A percentile compares a stretch with the other conserved stretches of the same genome.
Evolutionary conservation across 2,329 filamentous ascomycete species (phyloP).

Genomic region (Dothiorella sarmentorum): DNA sequence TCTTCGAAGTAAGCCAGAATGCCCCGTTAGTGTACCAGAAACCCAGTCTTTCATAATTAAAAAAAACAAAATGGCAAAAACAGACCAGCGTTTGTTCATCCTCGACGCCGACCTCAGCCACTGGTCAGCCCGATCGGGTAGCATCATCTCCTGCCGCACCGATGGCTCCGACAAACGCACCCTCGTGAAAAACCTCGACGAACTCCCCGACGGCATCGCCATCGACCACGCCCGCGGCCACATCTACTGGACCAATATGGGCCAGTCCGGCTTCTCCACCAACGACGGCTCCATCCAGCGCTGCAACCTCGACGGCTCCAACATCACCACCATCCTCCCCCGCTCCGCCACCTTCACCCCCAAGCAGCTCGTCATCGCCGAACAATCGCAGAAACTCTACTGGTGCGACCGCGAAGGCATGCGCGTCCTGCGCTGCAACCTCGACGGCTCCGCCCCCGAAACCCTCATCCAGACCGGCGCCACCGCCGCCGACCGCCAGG

Average conservation of each 20-base stretch:
- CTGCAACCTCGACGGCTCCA: slow-evolving; percentile 49
- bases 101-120: slow-evolving; percentile 20
- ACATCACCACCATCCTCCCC: slow-evolving; percentile 44
- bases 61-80: not conserved
- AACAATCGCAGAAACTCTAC: slow-evolving; percentile 33
- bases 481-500: slow-evolving; percentile 26
- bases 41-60: no score
- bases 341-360: slow-evolving; percentile 49
- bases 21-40: no score
- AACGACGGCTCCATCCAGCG: slow-evolving; percentile 46
- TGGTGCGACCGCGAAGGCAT: slow-evolving; percentile 45
- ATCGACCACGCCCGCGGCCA: slow-evolving; percentile 22
- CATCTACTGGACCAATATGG: slow-evolving; percentile 34
- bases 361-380: slow-evolving; percentile 40
- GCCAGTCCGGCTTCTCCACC: slow-evolving; percentile 13
- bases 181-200: slow-evolving; percentile 16
- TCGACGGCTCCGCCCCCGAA: slow-evolving; percentile 35
- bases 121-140: slow-evolving; percentile 3
- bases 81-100: slow-evolving; percentile 13
- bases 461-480: slow-evolving; percentile 40
- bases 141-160: slow-evolving; percentile 22
- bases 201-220: slow-evolving; percentile 34
- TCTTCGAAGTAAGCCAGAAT: not conserved
- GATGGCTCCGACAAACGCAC: slow-evolving; percentile 17
- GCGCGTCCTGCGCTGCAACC: slow-evolving; percentile 35